A percentile compares a stretch with the other conserved stretches of the same genome.
Conservation (phyloP, 2,329 filamentous ascomycete species). For the Aspergillus versicolor region DNA sequence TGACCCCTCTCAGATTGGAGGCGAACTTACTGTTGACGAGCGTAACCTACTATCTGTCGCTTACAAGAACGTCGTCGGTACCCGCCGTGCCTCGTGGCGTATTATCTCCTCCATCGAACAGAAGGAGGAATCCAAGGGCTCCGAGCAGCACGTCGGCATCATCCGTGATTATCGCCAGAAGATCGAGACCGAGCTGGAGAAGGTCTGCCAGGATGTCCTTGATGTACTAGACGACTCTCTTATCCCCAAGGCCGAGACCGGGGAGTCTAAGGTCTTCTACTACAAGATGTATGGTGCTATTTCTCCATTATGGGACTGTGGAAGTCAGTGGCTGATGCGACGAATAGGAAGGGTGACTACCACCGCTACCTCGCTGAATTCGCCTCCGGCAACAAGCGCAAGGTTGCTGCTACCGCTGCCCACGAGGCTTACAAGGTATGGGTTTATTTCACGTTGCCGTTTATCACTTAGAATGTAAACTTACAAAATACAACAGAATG, state of each 20-base stretch:
- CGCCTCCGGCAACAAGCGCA: constrained; percentile 90
- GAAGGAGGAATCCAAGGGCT: constrained; percentile 99
- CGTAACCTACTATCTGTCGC: constrained; percentile 95
- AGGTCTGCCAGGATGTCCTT: constrained; percentile 97
- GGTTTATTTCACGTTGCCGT: background rate
- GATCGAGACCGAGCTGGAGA: constrained; percentile 96
- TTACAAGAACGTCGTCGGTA: constrained; percentile 99
- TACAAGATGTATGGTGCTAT: constrained; percentile 90
- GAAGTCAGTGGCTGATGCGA: constrained; percentile 74
- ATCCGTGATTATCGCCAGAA: constrained; percentile 98
- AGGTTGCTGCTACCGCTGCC: constrained; percentile 88
- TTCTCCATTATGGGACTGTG: constrained; percentile 36
- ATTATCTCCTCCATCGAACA: constrained; percentile 99
- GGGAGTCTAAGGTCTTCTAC: constrained; percentile 99
- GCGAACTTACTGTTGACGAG: constrained; percentile 69
- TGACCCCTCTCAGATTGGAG: constrained; percentile 54
- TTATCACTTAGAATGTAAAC: background rate
- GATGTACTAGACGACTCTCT: constrained; percentile 89
- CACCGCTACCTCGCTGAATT: constrained; percentile 99
- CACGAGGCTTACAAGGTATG: constrained; percentile 96
- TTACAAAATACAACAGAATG: constrained; percentile 61
- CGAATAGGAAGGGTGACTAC: constrained; percentile 93
- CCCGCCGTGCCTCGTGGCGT: constrained; percentile 96
- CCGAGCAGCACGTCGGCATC: constrained; percentile 87
- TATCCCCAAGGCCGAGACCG: constrained; percentile 92